Conservation (phyloP, 495 filamentous ascomycete species). For the Lophiostoma macrostomum region DNA sequence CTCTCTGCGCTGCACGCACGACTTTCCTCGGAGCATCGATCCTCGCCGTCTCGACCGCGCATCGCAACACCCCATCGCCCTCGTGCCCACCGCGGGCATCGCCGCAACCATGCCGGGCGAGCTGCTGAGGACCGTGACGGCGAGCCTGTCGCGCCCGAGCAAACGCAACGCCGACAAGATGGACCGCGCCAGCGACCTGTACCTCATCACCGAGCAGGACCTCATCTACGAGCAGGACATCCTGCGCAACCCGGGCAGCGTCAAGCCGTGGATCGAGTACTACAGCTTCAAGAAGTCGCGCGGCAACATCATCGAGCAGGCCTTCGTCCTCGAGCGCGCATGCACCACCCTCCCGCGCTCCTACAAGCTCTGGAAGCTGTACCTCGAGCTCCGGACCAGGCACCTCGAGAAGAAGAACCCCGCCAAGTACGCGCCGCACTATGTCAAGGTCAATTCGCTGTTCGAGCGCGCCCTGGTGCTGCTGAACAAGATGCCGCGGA, state of each 20-base stretch:
- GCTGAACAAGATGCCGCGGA: conserved; percentile 97
- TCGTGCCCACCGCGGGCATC: conserved; percentile 19
- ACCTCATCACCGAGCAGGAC: conserved; percentile 73
- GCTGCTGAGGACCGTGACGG: conserved; percentile 27
- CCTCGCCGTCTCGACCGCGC: background rate
- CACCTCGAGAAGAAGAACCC: conserved; percentile 84
- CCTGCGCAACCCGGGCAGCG: conserved; percentile 74
- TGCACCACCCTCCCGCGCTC: conserved; percentile 86
- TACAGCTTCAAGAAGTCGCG: conserved; percentile 87
- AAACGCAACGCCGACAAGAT: conserved; percentile 29
- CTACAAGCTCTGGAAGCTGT: conserved; percentile 99
- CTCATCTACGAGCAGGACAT: conserved; percentile 96
- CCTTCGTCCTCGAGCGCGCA: conserved; percentile 90
- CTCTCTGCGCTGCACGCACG: background rate
- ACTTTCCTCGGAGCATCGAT: background rate
- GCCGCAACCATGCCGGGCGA: conserved; percentile 31
- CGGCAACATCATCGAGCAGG: conserved; percentile 83
- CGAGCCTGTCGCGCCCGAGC: conserved; percentile 26
- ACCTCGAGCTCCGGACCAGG: conserved; percentile 78
- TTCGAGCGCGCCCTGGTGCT: conserved; percentile 93
- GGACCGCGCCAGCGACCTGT: conserved; percentile 34
- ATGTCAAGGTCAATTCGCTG: conserved; percentile 87
- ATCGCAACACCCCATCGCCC: conserved; percentile 15
- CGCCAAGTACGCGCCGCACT: conserved; percentile 75
- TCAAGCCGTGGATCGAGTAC: conserved; percentile 95